Evolutionary conservation across 2,329 filamentous ascomycete genomes (phyloP).

Genomic region (Talaromyces atroroseus): DNA sequence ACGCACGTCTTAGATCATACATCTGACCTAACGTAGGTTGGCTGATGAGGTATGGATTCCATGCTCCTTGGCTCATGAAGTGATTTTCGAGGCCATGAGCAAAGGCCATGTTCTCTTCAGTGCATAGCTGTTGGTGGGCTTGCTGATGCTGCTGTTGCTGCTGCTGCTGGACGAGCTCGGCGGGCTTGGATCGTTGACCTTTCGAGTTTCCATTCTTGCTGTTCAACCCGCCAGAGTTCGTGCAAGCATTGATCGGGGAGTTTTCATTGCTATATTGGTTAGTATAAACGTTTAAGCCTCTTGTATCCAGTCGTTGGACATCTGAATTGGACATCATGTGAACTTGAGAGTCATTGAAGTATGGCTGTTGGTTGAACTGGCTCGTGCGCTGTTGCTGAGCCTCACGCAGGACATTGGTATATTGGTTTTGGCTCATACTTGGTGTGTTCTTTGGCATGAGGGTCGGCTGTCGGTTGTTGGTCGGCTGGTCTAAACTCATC

Average conservation of each 20-base stretch:
- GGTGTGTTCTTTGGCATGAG: constrained; percentile 8
- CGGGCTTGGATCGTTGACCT: constrained; percentile 20
- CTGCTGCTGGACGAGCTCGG: constrained; percentile 28
- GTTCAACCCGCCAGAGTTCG: constrained; percentile 18
- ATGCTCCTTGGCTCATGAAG: constrained; percentile 20
- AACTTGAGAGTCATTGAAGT: constrained; percentile 28
- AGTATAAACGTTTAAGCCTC: constrained; percentile 27
- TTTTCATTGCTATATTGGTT: constrained; percentile 34
- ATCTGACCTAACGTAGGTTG: constrained; percentile 19
- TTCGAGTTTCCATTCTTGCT: constrained; percentile 16
- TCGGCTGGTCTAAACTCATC: constrained; percentile 73
- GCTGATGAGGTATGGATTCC: constrained; percentile 23
- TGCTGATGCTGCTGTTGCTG: constrained; percentile 24
- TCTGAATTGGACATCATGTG: constrained; percentile 22
- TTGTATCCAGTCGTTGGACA: constrained; percentile 25
- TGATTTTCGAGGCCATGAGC: constrained; percentile 19
- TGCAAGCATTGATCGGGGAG: constrained; percentile 21
- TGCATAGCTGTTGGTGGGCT: constrained; percentile 21
- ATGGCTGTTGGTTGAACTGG: constrained; percentile 55
- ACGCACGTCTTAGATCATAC: constrained; percentile 29
- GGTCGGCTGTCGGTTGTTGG: constrained; percentile 49
- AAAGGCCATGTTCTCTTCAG: constrained; percentile 17
- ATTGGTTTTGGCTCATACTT: constrained; percentile 33
- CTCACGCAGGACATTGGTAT: constrained; percentile 82
- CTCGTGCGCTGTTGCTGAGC: constrained; percentile 80